Evolutionary conservation across 2,329 filamentous ascomycete species (phyloP).

Genomic region (Aspergillus texensis): DNA sequence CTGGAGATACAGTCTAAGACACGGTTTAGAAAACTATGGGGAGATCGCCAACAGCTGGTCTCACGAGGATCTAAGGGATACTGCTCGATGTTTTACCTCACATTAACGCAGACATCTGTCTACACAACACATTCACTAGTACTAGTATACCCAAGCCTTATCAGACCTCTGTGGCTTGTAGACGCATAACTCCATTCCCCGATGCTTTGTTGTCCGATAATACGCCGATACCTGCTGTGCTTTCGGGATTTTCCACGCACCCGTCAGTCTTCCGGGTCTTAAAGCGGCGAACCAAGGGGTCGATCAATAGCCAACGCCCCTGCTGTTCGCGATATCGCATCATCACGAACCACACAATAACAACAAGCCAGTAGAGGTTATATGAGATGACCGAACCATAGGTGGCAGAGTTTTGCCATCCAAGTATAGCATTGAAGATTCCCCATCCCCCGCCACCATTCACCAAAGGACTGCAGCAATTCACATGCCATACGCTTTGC

Average conservation of each 20-base stretch:
- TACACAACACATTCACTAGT: not conserved
- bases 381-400: constrained; percentile 86
- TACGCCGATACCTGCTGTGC: not conserved
- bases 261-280: not conserved
- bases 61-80: not conserved
- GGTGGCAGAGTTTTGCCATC: constrained; percentile 87
- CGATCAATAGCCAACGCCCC: constrained; percentile 30
- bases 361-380: constrained; percentile 80
- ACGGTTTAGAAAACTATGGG: not conserved
- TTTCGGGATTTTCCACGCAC: not conserved
- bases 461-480: constrained; percentile 75
- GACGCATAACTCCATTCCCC: not conserved
- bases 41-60: not conserved
- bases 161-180: constrained; percentile 5
- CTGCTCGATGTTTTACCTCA: not conserved
- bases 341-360: constrained; percentile 65
- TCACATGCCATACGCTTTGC: constrained; percentile 80
- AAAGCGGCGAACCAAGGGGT: not conserved
- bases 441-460: constrained; percentile 81
- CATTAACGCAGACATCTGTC: not conserved
- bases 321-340: constrained; percentile 69
- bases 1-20: not conserved
- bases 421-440: constrained; percentile 81
- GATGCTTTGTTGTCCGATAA: not conserved
- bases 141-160: not conserved